Evolutionary conservation across 305 asterid species (phyloP), one percentile per base, ranked within the genome.

Genomic region (Nicotiana rustica): DNA sequence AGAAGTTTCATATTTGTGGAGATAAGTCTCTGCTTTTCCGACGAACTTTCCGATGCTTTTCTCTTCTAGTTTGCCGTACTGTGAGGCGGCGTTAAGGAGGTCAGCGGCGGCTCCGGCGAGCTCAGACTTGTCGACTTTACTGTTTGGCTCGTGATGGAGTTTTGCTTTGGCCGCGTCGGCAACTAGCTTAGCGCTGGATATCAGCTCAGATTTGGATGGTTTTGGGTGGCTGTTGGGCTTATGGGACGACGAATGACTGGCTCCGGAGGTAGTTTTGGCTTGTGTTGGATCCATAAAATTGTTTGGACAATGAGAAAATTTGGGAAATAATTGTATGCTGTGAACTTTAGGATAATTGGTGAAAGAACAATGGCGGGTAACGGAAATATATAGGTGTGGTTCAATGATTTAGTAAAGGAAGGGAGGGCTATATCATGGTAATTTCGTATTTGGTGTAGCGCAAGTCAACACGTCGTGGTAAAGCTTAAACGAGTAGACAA

Each of bases 171-270:
- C 90, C 4, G 92, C 96, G 33, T 88, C 91, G 0, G 91, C 94
- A 68, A 93, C 90, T 79, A 92, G 89, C 87, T 93, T 90, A 70
- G 96, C 96, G 85, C 95, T 93, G 83, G 92, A 87, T 57, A 93
- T n/a, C 7, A 93, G 85, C 52, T 93, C 96, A 41, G 97, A 88
- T 38, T 84, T 85, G 1, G 97, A 78, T 55, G 83, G 91, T 55
- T 84, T 84, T 35, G 82, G 80, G 57, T 81, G 87, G 52, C 75
- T 47, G 52, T 55, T 59, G 3, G 84, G 84, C 47, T 56, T 81
- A 56, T 83, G 55, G 29, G 82, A 56, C 41, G 62, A 19, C 25
- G 79, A 73, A 73, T 73, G 41, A 21, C 44, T 35, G 38, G 79
- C 35, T 21, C 62, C 62, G 38, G 79, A 73, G n/a, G 13, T 13